Evolutionary conservation across 1,284 basidiomycete species (phyloP).

Genomic region (Exobasidium cylindrosporum): DNA sequence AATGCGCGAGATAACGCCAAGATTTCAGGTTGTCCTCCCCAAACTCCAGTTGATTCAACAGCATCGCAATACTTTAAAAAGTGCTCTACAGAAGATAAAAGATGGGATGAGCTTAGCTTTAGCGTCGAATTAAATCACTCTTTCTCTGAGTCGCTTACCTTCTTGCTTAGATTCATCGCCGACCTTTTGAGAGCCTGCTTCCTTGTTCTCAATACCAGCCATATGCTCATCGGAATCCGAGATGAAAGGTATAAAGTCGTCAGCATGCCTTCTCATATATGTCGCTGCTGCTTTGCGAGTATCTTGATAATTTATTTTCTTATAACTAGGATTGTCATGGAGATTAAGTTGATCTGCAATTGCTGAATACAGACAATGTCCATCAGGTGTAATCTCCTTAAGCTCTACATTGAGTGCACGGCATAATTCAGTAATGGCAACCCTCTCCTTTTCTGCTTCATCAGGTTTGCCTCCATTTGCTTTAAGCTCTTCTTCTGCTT

Average conservation of each 20-base stretch:
- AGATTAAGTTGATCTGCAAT: constrained; percentile 71
- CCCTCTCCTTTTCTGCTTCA: constrained; percentile 33
- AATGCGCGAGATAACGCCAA: constrained; percentile 82
- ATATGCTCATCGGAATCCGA: constrained; percentile 59
- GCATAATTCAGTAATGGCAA: constrained; percentile 37
- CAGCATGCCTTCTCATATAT: constrained; percentile 78
- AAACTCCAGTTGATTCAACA: constrained; percentile 78
- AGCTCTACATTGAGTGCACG: constrained; percentile 24
- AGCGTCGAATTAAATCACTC: background rate
- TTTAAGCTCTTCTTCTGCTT: constrained; percentile 38
- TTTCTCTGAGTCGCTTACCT: constrained; percentile 44
- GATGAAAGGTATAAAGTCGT: constrained; percentile 92
- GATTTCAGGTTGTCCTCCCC: constrained; percentile 98
- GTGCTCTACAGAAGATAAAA: constrained; percentile 56
- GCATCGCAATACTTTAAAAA: constrained; percentile 76
- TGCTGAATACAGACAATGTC: constrained; percentile 87
- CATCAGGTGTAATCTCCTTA: constrained; percentile 73
- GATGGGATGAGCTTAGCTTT: background rate
- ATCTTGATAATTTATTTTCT: constrained; percentile 45
- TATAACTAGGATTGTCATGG: constrained; percentile 11
- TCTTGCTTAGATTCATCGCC: constrained; percentile 63
- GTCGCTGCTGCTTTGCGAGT: constrained; percentile 71
- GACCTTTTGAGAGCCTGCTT: constrained; percentile 60
- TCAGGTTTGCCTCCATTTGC: constrained; percentile 31
- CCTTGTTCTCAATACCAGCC: constrained; percentile 68